These are phyloP conservation scores for Leptomonas seymouri DNA, from an alignment of 208 protist species.

Conservation along the genomic window DNA sequence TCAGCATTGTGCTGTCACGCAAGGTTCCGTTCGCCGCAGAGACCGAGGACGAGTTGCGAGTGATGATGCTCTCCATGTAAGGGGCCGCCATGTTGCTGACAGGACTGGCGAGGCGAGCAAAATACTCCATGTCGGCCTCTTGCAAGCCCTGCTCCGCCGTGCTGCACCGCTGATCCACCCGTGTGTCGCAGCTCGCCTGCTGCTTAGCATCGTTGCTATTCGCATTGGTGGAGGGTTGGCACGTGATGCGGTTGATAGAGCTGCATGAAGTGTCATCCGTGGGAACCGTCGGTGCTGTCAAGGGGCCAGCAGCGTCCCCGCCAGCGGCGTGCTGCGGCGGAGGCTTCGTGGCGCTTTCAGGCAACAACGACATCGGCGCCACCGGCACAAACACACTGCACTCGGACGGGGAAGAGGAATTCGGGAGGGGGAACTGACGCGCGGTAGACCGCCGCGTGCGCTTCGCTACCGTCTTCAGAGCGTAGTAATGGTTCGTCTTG, in stretches of 20 bases:
- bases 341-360: slow-evolving; percentile 1
- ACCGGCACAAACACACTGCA: slow-evolving; percentile 1
- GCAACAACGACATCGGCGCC: background rate
- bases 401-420: slow-evolving; percentile 8
- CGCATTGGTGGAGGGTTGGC: background rate
- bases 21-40: background rate
- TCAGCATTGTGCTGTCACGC: background rate
- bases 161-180: background rate
- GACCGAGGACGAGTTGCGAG: background rate
- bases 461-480: slow-evolving; percentile 49
- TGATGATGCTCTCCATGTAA: slow-evolving; percentile 19
- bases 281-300: background rate
- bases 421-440: slow-evolving; percentile 15
- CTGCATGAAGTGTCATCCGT: background rate
- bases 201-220: background rate
- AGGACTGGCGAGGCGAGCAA: slow-evolving; percentile 7
- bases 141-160: background rate
- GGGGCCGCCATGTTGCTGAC: slow-evolving; percentile 17
- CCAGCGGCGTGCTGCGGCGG: background rate
- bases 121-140: slow-evolving; percentile 20
- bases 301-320: background rate
- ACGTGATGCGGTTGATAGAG: slow-evolving; percentile 3
- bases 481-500: slow-evolving; percentile 34
- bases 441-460: slow-evolving; percentile 5
- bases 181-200: background rate